phyloP scores from a whole-genome alignment of 2,329 filamentous ascomycete species.

The Botrytis hyacinthi region DNA sequence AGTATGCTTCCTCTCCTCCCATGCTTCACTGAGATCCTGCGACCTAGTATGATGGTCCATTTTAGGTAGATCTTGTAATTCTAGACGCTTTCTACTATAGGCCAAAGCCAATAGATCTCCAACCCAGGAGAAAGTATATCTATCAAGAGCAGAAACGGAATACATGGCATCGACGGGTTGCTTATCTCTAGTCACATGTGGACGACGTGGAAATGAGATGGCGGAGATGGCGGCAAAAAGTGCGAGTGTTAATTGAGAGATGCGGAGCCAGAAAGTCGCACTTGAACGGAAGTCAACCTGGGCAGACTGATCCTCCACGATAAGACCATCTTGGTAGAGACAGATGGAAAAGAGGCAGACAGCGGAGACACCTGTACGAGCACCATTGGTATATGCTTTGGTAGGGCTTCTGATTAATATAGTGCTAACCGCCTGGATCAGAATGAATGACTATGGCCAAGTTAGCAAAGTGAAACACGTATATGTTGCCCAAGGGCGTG shows the following conservation, averaged over 20 bases:
- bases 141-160: constrained; percentile 58
- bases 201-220: constrained; percentile 62
- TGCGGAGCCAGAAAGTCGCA: constrained; percentile 47
- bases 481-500: constrained; percentile 25
- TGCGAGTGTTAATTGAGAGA: constrained; percentile 47
- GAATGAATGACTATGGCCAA: constrained; percentile 47
- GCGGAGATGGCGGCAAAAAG: constrained; percentile 49
- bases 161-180: constrained; percentile 61
- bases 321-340: constrained; percentile 46
- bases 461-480: constrained; percentile 25
- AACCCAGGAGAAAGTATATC: constrained; percentile 67
- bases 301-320: constrained; percentile 36
- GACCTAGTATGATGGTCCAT: constrained; percentile 56
- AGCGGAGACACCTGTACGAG: constrained; percentile 51
- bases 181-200: constrained; percentile 60
- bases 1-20: constrained; percentile 47
- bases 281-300: constrained; percentile 23
- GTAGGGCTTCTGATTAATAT: constrained; percentile 51
- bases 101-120: constrained; percentile 53
- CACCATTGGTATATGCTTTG: constrained; percentile 52
- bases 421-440: constrained; percentile 52
- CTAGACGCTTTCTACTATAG: constrained; percentile 56
- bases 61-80: constrained; percentile 60
- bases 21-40: constrained; percentile 50
- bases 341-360: constrained; percentile 46